phyloP scores from a whole-genome alignment of 2,329 filamentous ascomycete genomes.

The Arthrinium phaeospermum region DNA sequence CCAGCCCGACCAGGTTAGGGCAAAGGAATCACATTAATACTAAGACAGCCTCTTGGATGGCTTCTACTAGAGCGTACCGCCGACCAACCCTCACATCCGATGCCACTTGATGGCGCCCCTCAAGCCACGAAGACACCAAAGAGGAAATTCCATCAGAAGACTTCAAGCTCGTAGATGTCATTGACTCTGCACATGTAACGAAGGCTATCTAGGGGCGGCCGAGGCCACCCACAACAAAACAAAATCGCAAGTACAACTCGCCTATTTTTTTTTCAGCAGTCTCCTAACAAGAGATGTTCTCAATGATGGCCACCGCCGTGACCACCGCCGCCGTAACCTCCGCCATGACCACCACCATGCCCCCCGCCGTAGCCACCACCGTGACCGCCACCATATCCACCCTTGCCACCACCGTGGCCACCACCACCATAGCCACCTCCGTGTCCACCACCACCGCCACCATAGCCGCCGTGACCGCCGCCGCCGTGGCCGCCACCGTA shows the following conservation, averaged over 20 bases:
- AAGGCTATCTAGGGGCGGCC: too few relatives aligned
- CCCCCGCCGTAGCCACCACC: background rate
- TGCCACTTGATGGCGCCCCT: too few relatives aligned
- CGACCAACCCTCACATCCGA: too few relatives aligned
- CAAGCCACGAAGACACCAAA: too few relatives aligned
- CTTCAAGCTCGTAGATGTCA: too few relatives aligned
- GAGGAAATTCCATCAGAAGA: too few relatives aligned
- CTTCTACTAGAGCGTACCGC: background rate
- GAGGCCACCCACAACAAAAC: too few relatives aligned
- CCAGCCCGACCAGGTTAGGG: background rate
- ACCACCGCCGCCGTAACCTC: background rate
- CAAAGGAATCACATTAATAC: background rate
- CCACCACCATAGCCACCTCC: background rate
- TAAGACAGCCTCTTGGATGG: background rate
- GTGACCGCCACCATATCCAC: background rate
- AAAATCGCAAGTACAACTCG: too few relatives aligned
- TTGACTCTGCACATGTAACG: too few relatives aligned
- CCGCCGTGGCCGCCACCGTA: background rate
- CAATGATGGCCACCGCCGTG: background rate
- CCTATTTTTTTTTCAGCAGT: too few relatives aligned
- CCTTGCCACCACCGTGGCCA: background rate
- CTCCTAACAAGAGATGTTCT: too few relatives aligned
- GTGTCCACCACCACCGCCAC: background rate
- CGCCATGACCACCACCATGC: background rate
- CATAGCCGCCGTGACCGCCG: background rate